A percentile compares a stretch with the other conserved stretches of the same genome.
Evolutionary conservation across 768 basidiomycete genomes (phyloP).

Genomic region (Russula virescens): DNA sequence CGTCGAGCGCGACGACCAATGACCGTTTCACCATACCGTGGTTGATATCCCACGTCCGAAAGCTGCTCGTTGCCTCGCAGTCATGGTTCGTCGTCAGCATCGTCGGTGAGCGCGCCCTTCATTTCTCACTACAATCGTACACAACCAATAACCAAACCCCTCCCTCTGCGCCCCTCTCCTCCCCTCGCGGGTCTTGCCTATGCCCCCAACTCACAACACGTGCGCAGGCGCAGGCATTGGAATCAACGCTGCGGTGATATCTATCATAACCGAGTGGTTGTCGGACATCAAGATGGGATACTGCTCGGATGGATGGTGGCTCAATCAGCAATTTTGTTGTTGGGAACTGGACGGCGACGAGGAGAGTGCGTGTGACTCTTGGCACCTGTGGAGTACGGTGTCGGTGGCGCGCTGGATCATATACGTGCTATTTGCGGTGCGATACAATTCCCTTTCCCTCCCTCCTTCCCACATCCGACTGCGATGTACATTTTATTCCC

Average conservation of each 20-base stretch:
- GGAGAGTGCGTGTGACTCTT: constrained; percentile 78
- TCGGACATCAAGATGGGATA: constrained; percentile 98
- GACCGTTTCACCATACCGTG: constrained; percentile 48
- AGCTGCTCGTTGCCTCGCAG: constrained; percentile 64
- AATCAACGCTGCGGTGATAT: constrained; percentile 88
- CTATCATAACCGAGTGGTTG: constrained; percentile 94
- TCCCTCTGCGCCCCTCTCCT: too few relatives aligned
- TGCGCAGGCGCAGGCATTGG: constrained; percentile 83
- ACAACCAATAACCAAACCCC: too few relatives aligned
- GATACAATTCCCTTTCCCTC: constrained; percentile 28
- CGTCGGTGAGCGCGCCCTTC: constrained; percentile 57
- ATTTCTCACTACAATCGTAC: too few relatives aligned
- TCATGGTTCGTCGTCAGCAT: constrained; percentile 90
- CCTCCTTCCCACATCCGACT: not conserved
- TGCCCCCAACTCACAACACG: too few relatives aligned
- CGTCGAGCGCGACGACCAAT: constrained; percentile 40
- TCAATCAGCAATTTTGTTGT: constrained; percentile 97
- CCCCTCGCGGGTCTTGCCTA: too few relatives aligned
- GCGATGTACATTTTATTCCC: not conserved
- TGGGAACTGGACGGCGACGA: constrained; percentile 89
- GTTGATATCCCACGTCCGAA: constrained; percentile 58
- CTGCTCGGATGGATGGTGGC: constrained; percentile 96
- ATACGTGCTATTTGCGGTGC: constrained; percentile 85
- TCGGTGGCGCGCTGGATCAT: constrained; percentile 70
- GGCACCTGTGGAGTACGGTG: constrained; percentile 84